phyloP scores from a whole-genome alignment of 202 grass and related monocot species.

The Alloteropsis angusta region DNA sequence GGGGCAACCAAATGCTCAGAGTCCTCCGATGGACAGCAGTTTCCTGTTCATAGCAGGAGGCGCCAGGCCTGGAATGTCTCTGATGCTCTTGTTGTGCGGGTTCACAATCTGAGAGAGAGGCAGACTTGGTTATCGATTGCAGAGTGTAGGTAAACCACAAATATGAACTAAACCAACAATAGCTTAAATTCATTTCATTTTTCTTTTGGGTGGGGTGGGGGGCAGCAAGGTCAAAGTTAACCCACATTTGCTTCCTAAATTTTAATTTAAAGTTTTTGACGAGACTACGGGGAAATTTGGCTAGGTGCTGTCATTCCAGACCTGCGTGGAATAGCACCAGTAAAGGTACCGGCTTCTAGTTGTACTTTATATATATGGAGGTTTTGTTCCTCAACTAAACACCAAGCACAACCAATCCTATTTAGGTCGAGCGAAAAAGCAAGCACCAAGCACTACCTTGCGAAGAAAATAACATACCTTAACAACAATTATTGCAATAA shows the following conservation, averaged over 20 bases:
- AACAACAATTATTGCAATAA: slow-evolving; percentile 82
- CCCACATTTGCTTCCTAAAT: neutral
- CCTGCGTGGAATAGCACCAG: neutral
- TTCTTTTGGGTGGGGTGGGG: neutral
- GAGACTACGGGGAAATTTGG: neutral
- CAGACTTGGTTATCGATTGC: neutral
- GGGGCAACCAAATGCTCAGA: slow-evolving; percentile 21
- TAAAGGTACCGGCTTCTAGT: neutral
- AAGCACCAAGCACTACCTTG: neutral
- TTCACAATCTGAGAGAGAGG: slow-evolving; percentile 56
- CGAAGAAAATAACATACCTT: slow-evolving; percentile 51
- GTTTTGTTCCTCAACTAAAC: neutral
- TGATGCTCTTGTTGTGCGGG: slow-evolving; percentile 76
- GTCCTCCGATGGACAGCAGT: slow-evolving; percentile 42
- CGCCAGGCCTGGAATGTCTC: slow-evolving; percentile 78
- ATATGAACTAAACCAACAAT: neutral
- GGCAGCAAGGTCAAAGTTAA: neutral
- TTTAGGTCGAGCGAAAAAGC: neutral
- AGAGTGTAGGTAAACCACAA: neutral
- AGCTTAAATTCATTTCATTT: neutral
- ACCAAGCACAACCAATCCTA: neutral
- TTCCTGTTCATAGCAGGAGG: slow-evolving; percentile 77
- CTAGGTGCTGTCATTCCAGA: neutral
- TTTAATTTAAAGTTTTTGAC: neutral
- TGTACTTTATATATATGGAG: neutral